A percentile compares a stretch with the other conserved stretches of the same genome.
Evolutionary conservation across 495 filamentous ascomycete species (phyloP).

Genomic region (Penicillium cosmopolitanum): DNA sequence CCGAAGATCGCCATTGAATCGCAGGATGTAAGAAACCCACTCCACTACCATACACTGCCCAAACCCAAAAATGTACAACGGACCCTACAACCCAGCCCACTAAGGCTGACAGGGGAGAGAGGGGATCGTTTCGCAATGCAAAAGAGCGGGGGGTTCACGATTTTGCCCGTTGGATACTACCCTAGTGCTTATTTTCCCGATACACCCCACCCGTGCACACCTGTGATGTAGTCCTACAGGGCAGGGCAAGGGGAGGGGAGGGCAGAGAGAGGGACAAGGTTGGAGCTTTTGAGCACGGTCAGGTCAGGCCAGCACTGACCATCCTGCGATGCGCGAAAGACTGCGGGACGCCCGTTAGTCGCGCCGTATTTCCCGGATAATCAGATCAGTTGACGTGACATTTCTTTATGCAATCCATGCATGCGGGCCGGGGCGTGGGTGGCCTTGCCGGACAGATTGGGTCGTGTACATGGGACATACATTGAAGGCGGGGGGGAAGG

Average conservation of each 20-base stretch:
- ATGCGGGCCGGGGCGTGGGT: not conserved
- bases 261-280: not conserved
- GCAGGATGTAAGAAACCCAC: not conserved
- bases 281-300: not conserved
- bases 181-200: constrained; percentile 26
- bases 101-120: constrained; percentile 20
- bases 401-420: not conserved
- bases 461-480: constrained; percentile 1
- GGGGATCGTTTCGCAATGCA: constrained; percentile 5
- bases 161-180: constrained; percentile 12
- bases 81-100: constrained; percentile 7
- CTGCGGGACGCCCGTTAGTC: not conserved
- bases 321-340: not conserved
- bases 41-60: not conserved
- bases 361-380: constrained; percentile 1
- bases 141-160: constrained; percentile 14
- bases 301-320: not conserved
- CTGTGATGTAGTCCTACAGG: constrained; percentile 1
- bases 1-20: not conserved
- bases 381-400: not conserved
- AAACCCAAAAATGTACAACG: not conserved
- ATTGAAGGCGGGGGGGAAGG: not conserved
- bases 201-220: constrained; percentile 1
- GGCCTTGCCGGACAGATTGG: constrained; percentile 3
- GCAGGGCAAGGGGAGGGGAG: not conserved